Evolutionary conservation across 192 early-diverging fungal species (phyloP).

Genomic region (Dissophora globulifera): DNA sequence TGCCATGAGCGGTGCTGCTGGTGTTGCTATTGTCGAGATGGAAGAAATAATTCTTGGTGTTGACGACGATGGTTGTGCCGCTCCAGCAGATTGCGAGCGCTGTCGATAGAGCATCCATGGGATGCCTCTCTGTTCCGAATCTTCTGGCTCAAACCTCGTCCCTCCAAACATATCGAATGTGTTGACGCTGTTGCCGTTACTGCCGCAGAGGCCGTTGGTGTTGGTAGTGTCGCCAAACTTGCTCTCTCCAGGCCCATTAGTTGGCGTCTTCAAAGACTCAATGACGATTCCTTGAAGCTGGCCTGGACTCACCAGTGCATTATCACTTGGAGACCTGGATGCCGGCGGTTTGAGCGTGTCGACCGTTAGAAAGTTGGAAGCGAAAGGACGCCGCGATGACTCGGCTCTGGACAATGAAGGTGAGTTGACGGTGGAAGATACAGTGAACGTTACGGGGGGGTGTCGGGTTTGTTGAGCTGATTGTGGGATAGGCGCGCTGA

Average conservation of each 20-base stretch:
- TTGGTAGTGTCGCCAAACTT: too few species aligned
- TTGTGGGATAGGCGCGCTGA: too few species aligned
- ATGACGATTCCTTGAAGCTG: constrained; percentile 33
- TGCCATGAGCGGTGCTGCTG: too few species aligned
- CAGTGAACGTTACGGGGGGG: too few species aligned
- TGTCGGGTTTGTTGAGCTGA: too few species aligned
- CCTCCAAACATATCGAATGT: background rate
- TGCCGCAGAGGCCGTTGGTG: background rate
- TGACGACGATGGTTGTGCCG: too few species aligned
- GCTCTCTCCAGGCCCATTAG: background rate
- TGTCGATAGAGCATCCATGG: constrained; percentile 35
- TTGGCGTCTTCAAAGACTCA: constrained; percentile 31
- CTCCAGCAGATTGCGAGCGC: constrained; percentile 18
- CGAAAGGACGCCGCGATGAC: too few species aligned
- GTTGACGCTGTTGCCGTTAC: background rate
- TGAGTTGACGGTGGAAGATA: too few species aligned
- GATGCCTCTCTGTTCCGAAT: constrained; percentile 9
- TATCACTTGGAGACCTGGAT: constrained; percentile 4
- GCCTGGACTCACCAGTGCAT: constrained; percentile 11
- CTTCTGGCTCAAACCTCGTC: constrained; percentile 17
- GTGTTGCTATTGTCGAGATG: too few species aligned
- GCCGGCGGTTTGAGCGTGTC: background rate
- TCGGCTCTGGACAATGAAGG: too few species aligned
- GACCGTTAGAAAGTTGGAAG: background rate
- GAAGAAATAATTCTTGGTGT: too few species aligned